Base-by-base conservation (phyloP, 176 grass and related monocot genomes). In the Tillandsia fasciculata region DNA sequence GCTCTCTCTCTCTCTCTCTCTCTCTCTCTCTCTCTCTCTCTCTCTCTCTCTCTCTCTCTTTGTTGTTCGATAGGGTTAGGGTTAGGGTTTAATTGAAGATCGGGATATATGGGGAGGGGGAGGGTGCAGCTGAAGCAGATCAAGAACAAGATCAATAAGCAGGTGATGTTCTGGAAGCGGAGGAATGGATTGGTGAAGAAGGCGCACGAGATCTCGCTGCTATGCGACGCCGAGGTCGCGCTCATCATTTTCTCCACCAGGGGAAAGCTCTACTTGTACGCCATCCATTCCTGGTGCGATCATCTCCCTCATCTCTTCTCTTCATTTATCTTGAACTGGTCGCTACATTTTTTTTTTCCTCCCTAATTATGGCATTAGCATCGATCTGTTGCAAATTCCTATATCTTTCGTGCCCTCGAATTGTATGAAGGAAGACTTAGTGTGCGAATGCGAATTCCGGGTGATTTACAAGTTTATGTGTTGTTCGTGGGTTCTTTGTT, bases 111-210 rank as follows among this genome's bases (percentile, higher is more conserved):
- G 92, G 88, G 92, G 78, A 82, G 92, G 27, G 92, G 92, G 7
- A 91, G 90, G 84, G 92, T 96, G 69, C 88, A 87, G 83, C 75
- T 96, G 51, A 96, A 96, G 92, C 74, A 83, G 76, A 96, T 96
- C 81, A 88, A 96, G 88, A 91, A 96, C 78, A 91, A 96, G 79
- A 89, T 96, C 71, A 92, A 96, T 80, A 61, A 86, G 23, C 88
- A 96, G 83, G 92, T 91, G 56, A 96, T 86, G 63, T 96, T 96
- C 84, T 96, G 88, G 48, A 96, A 92, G 86, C 81, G 92, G 56
- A 68, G 88, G 26, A 76, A 88, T 0, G 92, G 92, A 26, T 26
- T 96, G 80, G 70, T 96, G 52, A 96, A 96, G 86, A 96, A 96
- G 83, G 92, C 92, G 20, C 49, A 85, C 7, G 92, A 96, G 88